phyloP scores from a whole-genome alignment of 768 basidiomycete genomes.

The Boletus speciosus region DNA sequence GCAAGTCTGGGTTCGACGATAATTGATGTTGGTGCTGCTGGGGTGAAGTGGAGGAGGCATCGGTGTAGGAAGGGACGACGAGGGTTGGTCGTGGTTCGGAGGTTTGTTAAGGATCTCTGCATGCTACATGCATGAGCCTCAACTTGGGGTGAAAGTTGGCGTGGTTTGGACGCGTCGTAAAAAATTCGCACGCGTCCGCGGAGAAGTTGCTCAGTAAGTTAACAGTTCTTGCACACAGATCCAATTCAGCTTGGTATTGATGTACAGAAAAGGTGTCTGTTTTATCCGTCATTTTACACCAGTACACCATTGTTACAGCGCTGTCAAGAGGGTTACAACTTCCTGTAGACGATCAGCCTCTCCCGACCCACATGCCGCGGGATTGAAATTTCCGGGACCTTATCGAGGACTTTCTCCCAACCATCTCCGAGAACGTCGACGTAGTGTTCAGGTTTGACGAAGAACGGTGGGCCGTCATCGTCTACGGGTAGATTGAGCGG shows the following conservation, averaged over 20 bases:
- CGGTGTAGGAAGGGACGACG: constrained; percentile 7
- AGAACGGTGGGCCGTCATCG: constrained; percentile 61
- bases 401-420: constrained; percentile 55
- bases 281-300: background rate
- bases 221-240: background rate
- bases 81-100: constrained; percentile 12
- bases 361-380: constrained; percentile 45
- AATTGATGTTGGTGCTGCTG: constrained; percentile 5
- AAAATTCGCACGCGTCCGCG: constrained; percentile 16
- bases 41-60: constrained; percentile 6
- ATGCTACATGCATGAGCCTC: constrained; percentile 17
- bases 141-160: background rate
- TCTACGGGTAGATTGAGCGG: constrained; percentile 48
- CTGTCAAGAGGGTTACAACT: background rate
- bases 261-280: background rate
- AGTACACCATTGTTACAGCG: too few species aligned
- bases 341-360: constrained; percentile 41
- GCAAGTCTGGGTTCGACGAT: background rate
- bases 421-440: constrained; percentile 43
- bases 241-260: background rate
- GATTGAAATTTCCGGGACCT: constrained; percentile 45
- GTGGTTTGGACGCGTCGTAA: background rate
- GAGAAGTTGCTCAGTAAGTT: background rate
- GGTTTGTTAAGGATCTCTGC: constrained; percentile 22
- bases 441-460: constrained; percentile 56